These are phyloP conservation scores for Forsythia suspensa DNA, from an alignment of 257 asterid species.

Conservation along the genomic window DNA sequence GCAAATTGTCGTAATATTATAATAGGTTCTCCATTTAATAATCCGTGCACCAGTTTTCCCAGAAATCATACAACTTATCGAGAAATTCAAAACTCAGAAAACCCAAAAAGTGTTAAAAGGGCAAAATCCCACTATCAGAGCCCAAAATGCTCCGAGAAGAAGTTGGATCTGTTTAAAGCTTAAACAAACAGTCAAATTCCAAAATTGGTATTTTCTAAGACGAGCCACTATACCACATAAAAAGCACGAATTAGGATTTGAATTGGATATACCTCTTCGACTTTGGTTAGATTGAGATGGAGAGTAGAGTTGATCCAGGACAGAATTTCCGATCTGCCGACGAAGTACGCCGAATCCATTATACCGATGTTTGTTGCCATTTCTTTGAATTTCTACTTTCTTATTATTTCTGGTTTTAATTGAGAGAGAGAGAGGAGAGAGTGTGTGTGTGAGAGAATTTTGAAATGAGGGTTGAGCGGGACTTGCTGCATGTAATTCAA, in stretches of 20 bases:
- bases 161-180: not conserved
- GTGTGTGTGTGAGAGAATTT: not conserved
- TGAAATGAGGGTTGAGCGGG: not conserved
- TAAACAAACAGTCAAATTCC: not conserved
- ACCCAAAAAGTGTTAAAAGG: not conserved
- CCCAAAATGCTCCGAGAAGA: not conserved
- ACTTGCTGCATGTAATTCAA: not conserved
- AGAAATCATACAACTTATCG: not conserved
- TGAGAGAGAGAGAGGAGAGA: too few species aligned
- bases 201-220: not conserved
- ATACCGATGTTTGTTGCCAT: slow-evolving; percentile 18
- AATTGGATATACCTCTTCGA: slow-evolving; percentile 69
- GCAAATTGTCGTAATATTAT: not conserved
- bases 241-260: slow-evolving; percentile 7
- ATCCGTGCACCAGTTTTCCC: not conserved
- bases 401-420: not conserved
- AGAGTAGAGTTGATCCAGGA: slow-evolving; percentile 87
- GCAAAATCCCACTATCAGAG: not conserved
- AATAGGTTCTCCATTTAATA: not conserved
- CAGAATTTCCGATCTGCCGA: slow-evolving; percentile 86
- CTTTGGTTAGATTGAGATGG: slow-evolving; percentile 80
- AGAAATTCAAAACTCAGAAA: not conserved
- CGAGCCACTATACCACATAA: not conserved
- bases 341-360: slow-evolving; percentile 94
- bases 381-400: not conserved